These are phyloP conservation scores for Sugiyamaella lignohabitans DNA, from an alignment of 805 yeast species.

Conservation along the genomic window DNA sequence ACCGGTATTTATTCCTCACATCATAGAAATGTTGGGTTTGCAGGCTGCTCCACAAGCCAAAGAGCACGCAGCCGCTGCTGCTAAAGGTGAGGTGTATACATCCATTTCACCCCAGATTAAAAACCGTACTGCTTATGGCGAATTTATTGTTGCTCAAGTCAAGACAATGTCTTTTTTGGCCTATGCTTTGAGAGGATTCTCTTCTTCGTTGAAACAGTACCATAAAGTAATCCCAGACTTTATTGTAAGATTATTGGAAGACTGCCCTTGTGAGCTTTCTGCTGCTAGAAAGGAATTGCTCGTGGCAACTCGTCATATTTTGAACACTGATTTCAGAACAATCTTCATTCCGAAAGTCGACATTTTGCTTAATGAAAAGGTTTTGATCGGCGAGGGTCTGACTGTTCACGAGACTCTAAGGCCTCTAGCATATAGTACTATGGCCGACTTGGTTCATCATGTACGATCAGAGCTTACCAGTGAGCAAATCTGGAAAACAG, in stretches of 20 bases:
- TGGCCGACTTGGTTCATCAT: constrained; percentile 92
- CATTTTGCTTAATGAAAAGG: constrained; percentile 75
- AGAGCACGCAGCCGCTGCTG: constrained; percentile 49
- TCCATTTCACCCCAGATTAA: constrained; percentile 69
- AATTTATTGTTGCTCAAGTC: constrained; percentile 86
- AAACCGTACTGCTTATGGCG: constrained; percentile 76
- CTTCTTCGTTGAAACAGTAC: constrained; percentile 53
- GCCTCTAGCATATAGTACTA: constrained; percentile 89
- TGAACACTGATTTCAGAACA: constrained; percentile 79
- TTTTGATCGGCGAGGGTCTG: constrained; percentile 85
- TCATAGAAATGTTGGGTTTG: constrained; percentile 62
- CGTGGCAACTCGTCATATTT: constrained; percentile 92
- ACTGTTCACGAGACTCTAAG: constrained; percentile 85
- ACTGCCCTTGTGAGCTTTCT: constrained; percentile 90
- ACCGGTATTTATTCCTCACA: constrained; percentile 72
- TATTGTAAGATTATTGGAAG: constrained; percentile 78
- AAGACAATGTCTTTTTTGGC: constrained; percentile 95
- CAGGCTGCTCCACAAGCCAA: constrained; percentile 77
- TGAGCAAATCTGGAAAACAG: constrained; percentile 81
- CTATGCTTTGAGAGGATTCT: constrained; percentile 79
- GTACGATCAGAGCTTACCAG: constrained; percentile 78
- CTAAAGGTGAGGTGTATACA: constrained; percentile 53
- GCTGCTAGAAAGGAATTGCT: constrained; percentile 87
- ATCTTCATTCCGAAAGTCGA: constrained; percentile 83
- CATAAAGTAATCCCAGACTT: constrained; percentile 74